phyloP scores from a whole-genome alignment of 2,329 filamentous ascomycete species.

The Colletotrichum lupini region DNA sequence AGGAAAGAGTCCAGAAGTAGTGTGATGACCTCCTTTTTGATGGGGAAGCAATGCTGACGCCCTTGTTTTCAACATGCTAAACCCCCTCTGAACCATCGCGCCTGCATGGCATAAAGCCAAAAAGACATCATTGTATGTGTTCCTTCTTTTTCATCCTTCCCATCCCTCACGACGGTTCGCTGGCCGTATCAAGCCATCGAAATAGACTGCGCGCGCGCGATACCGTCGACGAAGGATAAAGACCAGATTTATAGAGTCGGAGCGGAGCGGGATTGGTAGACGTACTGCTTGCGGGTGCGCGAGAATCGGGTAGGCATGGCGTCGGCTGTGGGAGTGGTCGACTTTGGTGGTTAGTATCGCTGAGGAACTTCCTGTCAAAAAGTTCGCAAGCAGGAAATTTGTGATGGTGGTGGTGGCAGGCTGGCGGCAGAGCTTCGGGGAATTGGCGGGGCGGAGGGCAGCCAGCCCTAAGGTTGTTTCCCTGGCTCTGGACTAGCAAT shows the following conservation, averaged over 20 bases:
- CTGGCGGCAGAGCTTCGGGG: slow-evolving; percentile 44
- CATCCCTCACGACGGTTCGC: slow-evolving; percentile 13
- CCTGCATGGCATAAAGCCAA: not conserved
- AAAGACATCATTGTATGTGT: not conserved
- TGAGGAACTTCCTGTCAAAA: slow-evolving; percentile 45
- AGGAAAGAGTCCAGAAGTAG: not conserved
- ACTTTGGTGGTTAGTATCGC: slow-evolving; percentile 51
- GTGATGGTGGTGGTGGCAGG: slow-evolving; percentile 53
- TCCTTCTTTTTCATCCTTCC: not conserved
- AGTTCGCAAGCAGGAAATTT: slow-evolving; percentile 41
- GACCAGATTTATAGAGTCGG: slow-evolving; percentile 6
- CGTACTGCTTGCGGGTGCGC: slow-evolving; percentile 84
- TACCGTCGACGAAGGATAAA: slow-evolving; percentile 24
- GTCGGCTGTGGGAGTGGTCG: slow-evolving; percentile 33
- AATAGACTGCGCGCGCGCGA: not conserved
- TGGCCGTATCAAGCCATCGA: slow-evolving; percentile 33
- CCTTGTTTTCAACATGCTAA: slow-evolving; percentile 18
- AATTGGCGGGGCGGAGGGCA: slow-evolving; percentile 53
- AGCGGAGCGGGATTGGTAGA: slow-evolving; percentile 43
- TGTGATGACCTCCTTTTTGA: not conserved
- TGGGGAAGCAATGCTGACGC: slow-evolving; percentile 17
- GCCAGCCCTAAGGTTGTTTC: slow-evolving; percentile 49
- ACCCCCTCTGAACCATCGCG: not conserved
- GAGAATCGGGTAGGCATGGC: slow-evolving; percentile 73
- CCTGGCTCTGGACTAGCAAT: not conserved